Conservation (phyloP, 768 basidiomycete species). For the Termitomyces heimii region DNA sequence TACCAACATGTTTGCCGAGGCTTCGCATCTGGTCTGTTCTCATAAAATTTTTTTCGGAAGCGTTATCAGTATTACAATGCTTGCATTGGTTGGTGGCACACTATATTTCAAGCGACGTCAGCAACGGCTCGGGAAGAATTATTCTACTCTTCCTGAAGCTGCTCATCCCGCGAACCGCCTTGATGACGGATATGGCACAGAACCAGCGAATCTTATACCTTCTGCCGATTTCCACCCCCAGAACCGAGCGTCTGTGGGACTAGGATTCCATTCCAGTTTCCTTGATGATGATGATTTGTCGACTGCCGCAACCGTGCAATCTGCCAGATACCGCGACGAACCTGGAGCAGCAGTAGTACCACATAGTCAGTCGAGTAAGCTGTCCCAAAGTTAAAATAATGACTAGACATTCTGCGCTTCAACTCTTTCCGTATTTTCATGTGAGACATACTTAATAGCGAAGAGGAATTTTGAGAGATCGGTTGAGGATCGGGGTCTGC, state of each 20-base stretch:
- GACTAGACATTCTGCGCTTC: not conserved
- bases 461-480: too few species aligned
- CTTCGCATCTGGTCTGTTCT: constrained; percentile 60
- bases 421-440: not conserved
- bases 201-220: constrained; percentile 11
- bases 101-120: constrained; percentile 74
- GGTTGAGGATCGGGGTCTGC: not conserved
- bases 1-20: constrained; percentile 72
- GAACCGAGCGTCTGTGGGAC: constrained; percentile 28
- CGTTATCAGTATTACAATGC: constrained; percentile 62
- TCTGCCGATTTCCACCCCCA: constrained; percentile 31
- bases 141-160: constrained; percentile 56
- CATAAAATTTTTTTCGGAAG: constrained; percentile 87
- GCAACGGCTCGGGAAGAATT: constrained; percentile 35
- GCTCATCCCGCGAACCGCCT: constrained; percentile 73
- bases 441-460: not conserved
- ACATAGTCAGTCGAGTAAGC: constrained; percentile 1
- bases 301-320: constrained; percentile 23
- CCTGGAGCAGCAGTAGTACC: constrained; percentile 25
- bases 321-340: constrained; percentile 46
- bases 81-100: constrained; percentile 56
- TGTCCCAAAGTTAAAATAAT: not conserved
- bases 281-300: constrained; percentile 69
- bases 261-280: constrained; percentile 75
- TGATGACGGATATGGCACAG: constrained; percentile 22